phyloP scores from a whole-genome alignment of 352 stramenopile genomes.

The Peronospora destructor region DNA sequence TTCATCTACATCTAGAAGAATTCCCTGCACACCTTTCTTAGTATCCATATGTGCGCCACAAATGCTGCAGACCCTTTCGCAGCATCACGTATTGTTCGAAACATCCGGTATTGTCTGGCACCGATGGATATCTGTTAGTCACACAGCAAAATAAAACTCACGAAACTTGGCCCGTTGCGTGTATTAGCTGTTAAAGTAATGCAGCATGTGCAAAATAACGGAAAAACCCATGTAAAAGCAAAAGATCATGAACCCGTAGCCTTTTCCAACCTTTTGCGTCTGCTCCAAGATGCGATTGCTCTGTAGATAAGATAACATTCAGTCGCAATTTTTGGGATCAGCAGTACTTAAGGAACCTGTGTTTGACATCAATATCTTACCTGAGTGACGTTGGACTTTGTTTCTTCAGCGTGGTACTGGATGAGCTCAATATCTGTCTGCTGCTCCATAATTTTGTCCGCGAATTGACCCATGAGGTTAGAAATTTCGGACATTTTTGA shows the following conservation, averaged over 20 bases:
- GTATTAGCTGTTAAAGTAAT: slow-evolving; percentile 75
- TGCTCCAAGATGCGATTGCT: slow-evolving; percentile 75
- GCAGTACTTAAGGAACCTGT: neutral
- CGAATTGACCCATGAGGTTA: slow-evolving; percentile 78
- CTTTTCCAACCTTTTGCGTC: slow-evolving; percentile 62
- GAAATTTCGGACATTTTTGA: slow-evolving; percentile 82
- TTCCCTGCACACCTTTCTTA: too few species aligned
- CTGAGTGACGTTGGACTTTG: slow-evolving; percentile 66
- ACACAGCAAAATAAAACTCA: slow-evolving; percentile 1
- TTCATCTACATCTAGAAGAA: too few species aligned
- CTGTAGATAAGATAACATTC: slow-evolving; percentile 19
- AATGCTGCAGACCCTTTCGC: too few species aligned
- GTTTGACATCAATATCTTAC: slow-evolving; percentile 19
- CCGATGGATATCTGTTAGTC: neutral
- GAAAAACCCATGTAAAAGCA: slow-evolving; percentile 76
- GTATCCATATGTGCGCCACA: too few species aligned
- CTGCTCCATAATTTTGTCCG: slow-evolving; percentile 81
- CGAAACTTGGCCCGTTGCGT: neutral
- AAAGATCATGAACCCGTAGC: slow-evolving; percentile 84
- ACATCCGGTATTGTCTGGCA: too few species aligned
- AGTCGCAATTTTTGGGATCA: slow-evolving; percentile 1
- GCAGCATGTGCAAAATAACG: slow-evolving; percentile 60
- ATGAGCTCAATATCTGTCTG: slow-evolving; percentile 76
- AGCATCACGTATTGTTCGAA: too few species aligned
- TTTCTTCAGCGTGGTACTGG: slow-evolving; percentile 58